These are phyloP conservation scores for Porogramme epimiltina DNA, from an alignment of 1,284 basidiomycete genomes.

Conservation along the genomic window DNA sequence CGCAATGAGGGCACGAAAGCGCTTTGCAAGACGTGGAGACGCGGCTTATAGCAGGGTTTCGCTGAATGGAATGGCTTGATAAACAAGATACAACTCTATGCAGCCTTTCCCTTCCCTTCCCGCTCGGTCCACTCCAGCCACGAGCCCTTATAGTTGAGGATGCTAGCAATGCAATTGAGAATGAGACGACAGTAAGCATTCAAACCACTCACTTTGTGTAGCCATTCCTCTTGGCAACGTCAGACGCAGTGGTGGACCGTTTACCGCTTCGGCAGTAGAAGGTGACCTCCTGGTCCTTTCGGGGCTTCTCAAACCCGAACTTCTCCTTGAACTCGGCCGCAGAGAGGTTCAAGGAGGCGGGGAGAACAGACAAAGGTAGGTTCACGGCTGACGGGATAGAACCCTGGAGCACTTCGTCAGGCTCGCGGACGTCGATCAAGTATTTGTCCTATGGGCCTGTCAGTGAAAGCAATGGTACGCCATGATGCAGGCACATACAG, in stretches of 20 bases:
- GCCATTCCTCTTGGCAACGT: slow-evolving; percentile 84
- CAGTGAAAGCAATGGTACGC: background rate
- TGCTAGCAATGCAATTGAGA: slow-evolving; percentile 42
- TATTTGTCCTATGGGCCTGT: slow-evolving; percentile 63
- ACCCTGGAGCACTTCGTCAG: slow-evolving; percentile 90
- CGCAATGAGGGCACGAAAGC: no score
- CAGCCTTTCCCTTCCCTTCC: slow-evolving; percentile 39
- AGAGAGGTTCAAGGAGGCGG: slow-evolving; percentile 67
- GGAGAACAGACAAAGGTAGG: slow-evolving; percentile 83
- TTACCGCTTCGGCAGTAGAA: slow-evolving; percentile 96
- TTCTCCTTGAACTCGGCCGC: slow-evolving; percentile 65
- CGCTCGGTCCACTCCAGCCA: slow-evolving; percentile 91
- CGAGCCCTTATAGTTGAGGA: slow-evolving; percentile 88
- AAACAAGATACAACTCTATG: no score
- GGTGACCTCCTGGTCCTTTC: slow-evolving; percentile 74
- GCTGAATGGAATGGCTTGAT: no score
- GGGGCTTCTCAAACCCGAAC: slow-evolving; percentile 88
- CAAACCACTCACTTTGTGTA: slow-evolving; percentile 70
- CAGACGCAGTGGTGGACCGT: slow-evolving; percentile 81
- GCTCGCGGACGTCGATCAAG: slow-evolving; percentile 92
- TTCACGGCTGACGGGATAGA: slow-evolving; percentile 96
- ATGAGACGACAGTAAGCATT: background rate
- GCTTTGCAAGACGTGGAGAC: no score
- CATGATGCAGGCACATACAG: slow-evolving; percentile 51
- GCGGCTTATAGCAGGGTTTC: no score